Conservation (phyloP, 1,139 yeast genomes). For the Debaryomycetaceae sp. region DNA sequence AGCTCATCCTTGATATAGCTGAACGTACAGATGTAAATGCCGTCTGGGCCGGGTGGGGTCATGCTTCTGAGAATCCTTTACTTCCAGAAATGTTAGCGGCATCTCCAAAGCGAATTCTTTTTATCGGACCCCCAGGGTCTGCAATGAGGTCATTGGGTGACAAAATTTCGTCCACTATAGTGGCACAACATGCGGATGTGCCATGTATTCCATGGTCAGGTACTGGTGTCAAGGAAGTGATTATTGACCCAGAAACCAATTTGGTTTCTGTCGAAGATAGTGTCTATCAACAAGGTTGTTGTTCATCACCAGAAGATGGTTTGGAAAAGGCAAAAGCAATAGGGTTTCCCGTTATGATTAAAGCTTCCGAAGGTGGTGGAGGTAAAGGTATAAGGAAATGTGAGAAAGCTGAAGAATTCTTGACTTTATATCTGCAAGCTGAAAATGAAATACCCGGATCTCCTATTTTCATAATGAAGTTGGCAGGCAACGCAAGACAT, state of each 20-base stretch:
- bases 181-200: conserved; percentile 95
- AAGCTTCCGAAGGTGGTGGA: conserved; percentile 99
- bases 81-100: conserved; percentile 92
- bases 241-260: conserved; percentile 60
- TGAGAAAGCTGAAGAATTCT: conserved; percentile 70
- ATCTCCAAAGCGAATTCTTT: conserved; percentile 81
- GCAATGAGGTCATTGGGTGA: conserved; percentile 99
- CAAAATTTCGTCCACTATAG: conserved; percentile 94
- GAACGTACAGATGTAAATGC: conserved; percentile 97
- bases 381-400: conserved; percentile 98
- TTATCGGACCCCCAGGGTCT: conserved; percentile 97
- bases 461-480: conserved; percentile 89
- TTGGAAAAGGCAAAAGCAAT: conserved; percentile 74
- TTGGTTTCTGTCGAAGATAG: conserved; percentile 86
- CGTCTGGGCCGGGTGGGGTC: conserved; percentile 99
- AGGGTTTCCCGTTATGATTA: conserved; percentile 95
- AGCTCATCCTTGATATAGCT: conserved; percentile 92
- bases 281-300: conserved; percentile 84
- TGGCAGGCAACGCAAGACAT: conserved; percentile 94
- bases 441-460: conserved; percentile 95
- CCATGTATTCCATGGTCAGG: conserved; percentile 99
- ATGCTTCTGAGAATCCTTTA: conserved; percentile 94
- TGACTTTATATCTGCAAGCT: conserved; percentile 76
- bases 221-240: conserved; percentile 86
- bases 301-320: conserved; percentile 83